Base-by-base conservation (phyloP, 2,329 filamentous ascomycete genomes). In the Falciphora oryzae region DNA sequence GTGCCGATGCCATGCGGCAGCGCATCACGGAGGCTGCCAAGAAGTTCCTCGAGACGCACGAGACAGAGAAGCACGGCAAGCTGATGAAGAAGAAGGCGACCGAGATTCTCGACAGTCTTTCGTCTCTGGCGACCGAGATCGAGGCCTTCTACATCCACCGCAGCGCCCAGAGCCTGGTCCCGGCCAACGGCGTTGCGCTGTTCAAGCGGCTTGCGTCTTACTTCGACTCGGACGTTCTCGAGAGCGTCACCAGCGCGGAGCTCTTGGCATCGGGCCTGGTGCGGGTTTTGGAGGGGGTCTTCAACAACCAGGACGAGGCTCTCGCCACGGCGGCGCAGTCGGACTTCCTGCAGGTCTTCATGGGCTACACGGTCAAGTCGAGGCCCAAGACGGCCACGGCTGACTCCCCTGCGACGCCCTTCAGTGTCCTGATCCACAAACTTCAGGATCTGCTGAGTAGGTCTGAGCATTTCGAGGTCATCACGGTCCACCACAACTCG, bases 401-500 rank as follows among this genome's bases (percentile, higher is more conserved):
- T 16, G 86, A 90, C 64, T 90, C 89, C 14, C 88, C 91, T 3
- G 83, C 87, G 0, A 97, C 94, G 0, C 89, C 93, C 0, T 97
- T 98, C 75, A 95, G 93, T 72, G 86, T 96, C 63, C 83, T 99
- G 75, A 89, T 97, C 57, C 90, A 93, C 75, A 99, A 99, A 76
- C 82, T 99, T 38, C 95, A 99, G 77, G 95, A 99, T 78, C 81
- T 99, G 65, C 85, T 99, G 65, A 99, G 95, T 80, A 89, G 95
- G 70, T 96, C 94, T 44, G 95, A 99, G 79, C 93, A 98, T 80
- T 99, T 98, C 71, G 95, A 99, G 74, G 94, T 99, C 59, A 86
- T 97, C 67, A 99, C 95, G 10, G 93, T 98, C 64, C 92, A 96
- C 74, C 91, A 96, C 67, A 96, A 96, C 70, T 89, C 91, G 6